These are phyloP conservation scores for Roridomyces roridus DNA, from an alignment of 768 basidiomycete genomes.

Conservation along the genomic window DNA sequence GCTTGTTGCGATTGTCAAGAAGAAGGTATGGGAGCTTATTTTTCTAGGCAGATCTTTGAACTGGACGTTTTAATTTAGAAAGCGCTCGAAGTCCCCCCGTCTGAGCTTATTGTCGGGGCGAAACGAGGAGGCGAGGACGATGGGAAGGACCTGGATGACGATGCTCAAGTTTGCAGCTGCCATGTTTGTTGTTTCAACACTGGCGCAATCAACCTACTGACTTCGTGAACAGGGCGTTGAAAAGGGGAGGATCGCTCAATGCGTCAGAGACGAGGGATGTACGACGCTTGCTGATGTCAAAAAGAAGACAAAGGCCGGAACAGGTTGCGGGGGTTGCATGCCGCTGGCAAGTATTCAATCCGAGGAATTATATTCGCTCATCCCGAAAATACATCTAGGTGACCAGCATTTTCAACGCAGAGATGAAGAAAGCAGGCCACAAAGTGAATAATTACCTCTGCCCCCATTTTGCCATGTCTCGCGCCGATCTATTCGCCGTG, in stretches of 20 bases:
- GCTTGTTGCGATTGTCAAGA: constrained; percentile 72
- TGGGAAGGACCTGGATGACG: constrained; percentile 73
- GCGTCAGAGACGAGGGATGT: constrained; percentile 56
- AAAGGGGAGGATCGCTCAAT: constrained; percentile 61
- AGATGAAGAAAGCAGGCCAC: constrained; percentile 73
- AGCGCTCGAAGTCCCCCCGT: constrained; percentile 66
- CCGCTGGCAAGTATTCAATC: constrained; percentile 51
- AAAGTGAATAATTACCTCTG: constrained; percentile 66
- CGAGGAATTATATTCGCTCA: constrained; percentile 20
- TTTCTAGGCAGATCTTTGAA: neutral
- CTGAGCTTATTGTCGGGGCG: constrained; percentile 68
- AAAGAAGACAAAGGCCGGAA: constrained; percentile 70
- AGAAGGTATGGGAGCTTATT: constrained; percentile 49
- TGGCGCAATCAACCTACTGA: neutral
- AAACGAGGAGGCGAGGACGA: constrained; percentile 56
- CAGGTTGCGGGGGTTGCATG: constrained; percentile 77
- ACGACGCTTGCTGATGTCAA: constrained; percentile 60
- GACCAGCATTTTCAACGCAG: constrained; percentile 51
- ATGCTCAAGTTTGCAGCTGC: constrained; percentile 75
- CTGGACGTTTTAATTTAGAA: constrained; percentile 47
- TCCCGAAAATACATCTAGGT: too few relatives aligned
- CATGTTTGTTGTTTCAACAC: constrained; percentile 45
- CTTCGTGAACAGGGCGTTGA: constrained; percentile 54
- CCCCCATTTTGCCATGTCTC: constrained; percentile 65
- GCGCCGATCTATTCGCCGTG: constrained; percentile 71